These are phyloP conservation scores for Sporisorium scitamineum DNA, from an alignment of 1,284 basidiomycete species.

Conservation along the genomic window DNA sequence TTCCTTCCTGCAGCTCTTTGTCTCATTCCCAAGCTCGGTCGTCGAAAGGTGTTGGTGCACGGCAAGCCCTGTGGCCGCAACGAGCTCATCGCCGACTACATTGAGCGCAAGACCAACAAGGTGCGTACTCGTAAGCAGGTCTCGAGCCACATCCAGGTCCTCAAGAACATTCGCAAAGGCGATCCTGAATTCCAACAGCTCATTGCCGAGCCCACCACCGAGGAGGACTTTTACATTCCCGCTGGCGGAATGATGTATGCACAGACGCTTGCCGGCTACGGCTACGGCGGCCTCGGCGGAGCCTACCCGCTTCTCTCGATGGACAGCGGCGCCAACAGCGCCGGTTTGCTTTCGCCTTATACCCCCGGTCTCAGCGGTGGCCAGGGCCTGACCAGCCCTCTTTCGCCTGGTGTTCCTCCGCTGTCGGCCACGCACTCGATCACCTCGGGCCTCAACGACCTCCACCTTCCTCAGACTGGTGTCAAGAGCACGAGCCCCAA, in stretches of 20 bases:
- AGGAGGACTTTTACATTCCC: conserved; percentile 69
- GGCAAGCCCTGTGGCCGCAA: conserved; percentile 73
- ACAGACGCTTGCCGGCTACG: conserved; percentile 65
- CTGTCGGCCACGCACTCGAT: conserved; percentile 58
- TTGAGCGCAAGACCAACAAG: conserved; percentile 71
- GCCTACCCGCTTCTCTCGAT: conserved; percentile 50
- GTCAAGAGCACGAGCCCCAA: conserved; percentile 41
- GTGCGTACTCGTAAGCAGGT: conserved; percentile 68
- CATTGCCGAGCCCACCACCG: conserved; percentile 65
- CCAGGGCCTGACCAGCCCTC: conserved; percentile 41
- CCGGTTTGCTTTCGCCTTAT: conserved; percentile 60
- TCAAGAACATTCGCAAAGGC: conserved; percentile 68
- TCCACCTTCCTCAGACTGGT: conserved; percentile 54
- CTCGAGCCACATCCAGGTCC: conserved; percentile 69
- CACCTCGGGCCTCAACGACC: conserved; percentile 60
- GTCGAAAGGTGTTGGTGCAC: conserved; percentile 72
- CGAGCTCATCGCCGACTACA: conserved; percentile 73
- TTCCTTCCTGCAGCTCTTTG: conserved; percentile 65
- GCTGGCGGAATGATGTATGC: conserved; percentile 69
- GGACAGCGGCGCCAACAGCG: conserved; percentile 26
- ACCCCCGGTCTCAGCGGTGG: conserved; percentile 41
- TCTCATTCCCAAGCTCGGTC: conserved; percentile 71
- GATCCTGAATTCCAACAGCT: conserved; percentile 69
- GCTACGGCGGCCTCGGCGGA: conserved; percentile 63
- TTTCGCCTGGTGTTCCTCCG: conserved; percentile 52